phyloP scores from a whole-genome alignment of 805 yeast genomes.

The Starmerella roubikii region DNA sequence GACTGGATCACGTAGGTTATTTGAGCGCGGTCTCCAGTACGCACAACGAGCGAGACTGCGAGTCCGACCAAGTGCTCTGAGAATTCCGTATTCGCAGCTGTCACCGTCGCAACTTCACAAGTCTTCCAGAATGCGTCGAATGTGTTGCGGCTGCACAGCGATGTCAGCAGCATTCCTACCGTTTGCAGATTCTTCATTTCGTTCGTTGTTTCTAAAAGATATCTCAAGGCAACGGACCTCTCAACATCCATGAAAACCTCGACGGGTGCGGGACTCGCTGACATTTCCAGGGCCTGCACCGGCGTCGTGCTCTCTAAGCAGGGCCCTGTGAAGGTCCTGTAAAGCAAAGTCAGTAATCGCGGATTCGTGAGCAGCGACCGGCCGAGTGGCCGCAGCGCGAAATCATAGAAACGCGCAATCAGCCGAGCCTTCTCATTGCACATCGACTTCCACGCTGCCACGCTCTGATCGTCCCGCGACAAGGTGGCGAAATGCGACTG shows the following conservation, averaged over 20 bases:
- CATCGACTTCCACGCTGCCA: slow-evolving; percentile 15
- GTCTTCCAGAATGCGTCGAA: slow-evolving; percentile 25
- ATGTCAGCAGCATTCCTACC: slow-evolving; percentile 21
- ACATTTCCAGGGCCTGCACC: slow-evolving; percentile 11
- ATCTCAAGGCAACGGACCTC: slow-evolving; percentile 7
- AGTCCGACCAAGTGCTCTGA: slow-evolving; percentile 16
- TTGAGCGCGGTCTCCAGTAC: slow-evolving; percentile 21
- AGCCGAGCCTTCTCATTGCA: slow-evolving; percentile 20
- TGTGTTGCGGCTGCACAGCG: slow-evolving; percentile 20
- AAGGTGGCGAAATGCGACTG: slow-evolving; percentile 17
- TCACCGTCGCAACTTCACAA: slow-evolving; percentile 16
- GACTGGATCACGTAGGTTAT: slow-evolving; percentile 18
- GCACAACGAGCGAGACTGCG: slow-evolving; percentile 22
- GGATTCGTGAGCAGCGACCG: slow-evolving; percentile 16
- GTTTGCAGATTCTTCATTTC: slow-evolving; percentile 11
- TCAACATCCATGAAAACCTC: slow-evolving; percentile 10
- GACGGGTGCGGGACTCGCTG: background rate
- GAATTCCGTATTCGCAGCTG: slow-evolving; percentile 15
- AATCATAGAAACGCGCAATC: slow-evolving; percentile 18
- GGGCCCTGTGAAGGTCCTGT: slow-evolving; percentile 20
- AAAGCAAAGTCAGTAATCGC: slow-evolving; percentile 19
- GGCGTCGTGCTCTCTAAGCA: slow-evolving; percentile 15
- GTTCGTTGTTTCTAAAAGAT: slow-evolving; percentile 8
- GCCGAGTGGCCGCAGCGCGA: slow-evolving; percentile 20
- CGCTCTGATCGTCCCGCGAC: slow-evolving; percentile 6